A percentile compares a stretch with the other conserved stretches of the same genome.
Conservation (phyloP, 208 protist species). For the Crithidia expoeki region DNA sequence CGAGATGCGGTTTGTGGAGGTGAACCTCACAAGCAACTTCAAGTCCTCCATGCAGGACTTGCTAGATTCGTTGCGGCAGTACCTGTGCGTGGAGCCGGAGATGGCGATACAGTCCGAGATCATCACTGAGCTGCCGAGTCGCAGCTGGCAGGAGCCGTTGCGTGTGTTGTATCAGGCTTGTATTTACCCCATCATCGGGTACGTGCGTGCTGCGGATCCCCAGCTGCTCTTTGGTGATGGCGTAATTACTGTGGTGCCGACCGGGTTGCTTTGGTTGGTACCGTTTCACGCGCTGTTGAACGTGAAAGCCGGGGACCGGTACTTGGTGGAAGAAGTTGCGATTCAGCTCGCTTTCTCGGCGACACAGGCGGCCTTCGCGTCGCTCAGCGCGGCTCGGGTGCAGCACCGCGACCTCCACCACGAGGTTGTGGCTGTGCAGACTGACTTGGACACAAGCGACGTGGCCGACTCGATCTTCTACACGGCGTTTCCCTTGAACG, state of each 20-base stretch:
- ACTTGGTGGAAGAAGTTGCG: constrained; percentile 81
- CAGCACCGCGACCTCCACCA: constrained; percentile 60
- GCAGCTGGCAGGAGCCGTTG: constrained; percentile 84
- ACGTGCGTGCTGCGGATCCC: constrained; percentile 67
- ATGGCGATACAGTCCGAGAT: constrained; percentile 38
- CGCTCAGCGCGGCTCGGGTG: constrained; percentile 65
- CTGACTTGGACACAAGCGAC: constrained; percentile 30
- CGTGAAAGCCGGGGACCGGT: constrained; percentile 56
- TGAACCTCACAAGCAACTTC: constrained; percentile 84
- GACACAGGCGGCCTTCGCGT: constrained; percentile 75
- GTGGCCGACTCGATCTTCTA: constrained; percentile 26
- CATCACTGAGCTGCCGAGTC: constrained; percentile 69
- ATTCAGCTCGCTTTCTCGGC: constrained; percentile 86
- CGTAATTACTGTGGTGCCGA: constrained; percentile 86
- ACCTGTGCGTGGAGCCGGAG: constrained; percentile 68
- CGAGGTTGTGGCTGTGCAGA: constrained; percentile 71
- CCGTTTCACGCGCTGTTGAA: constrained; percentile 90
- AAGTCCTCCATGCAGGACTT: constrained; percentile 65
- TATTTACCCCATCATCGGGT: constrained; percentile 86
- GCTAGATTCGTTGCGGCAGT: constrained; percentile 52
- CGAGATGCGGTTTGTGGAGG: constrained; percentile 88
- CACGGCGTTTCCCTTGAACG: constrained; percentile 64
- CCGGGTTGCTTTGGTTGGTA: constrained; percentile 74
- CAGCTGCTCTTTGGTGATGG: constrained; percentile 49
- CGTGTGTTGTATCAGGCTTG: constrained; percentile 82